Conservation (phyloP, 139 green algal genomes). For the Edaphochlamys debaryana region DNA sequence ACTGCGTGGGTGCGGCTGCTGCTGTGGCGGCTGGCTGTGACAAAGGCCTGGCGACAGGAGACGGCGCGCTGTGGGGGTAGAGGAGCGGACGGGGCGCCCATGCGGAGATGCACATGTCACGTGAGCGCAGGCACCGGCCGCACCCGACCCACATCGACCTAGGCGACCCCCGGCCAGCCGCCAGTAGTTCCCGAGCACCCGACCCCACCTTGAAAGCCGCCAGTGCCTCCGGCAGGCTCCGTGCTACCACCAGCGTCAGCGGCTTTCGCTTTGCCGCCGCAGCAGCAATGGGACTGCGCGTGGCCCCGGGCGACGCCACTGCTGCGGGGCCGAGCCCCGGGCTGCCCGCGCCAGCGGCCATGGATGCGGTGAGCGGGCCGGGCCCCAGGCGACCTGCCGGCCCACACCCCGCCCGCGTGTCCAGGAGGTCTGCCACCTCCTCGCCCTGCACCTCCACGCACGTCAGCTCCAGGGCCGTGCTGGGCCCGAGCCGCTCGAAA, state of each 20-base stretch:
- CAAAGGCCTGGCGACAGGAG: slow-evolving; percentile 9
- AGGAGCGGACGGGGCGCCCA: neutral
- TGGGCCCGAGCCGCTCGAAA: slow-evolving; percentile 4
- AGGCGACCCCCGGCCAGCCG: too few relatives aligned
- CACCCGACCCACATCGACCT: too few relatives aligned
- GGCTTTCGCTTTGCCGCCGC: neutral
- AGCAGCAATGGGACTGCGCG: neutral
- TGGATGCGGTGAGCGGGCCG: too few relatives aligned
- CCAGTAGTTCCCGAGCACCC: too few relatives aligned
- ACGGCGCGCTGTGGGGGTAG: slow-evolving; percentile 4
- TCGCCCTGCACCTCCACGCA: slow-evolving; percentile 41
- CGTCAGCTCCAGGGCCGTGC: slow-evolving; percentile 8
- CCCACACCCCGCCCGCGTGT: neutral
- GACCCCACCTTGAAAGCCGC: neutral
- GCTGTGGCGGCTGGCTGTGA: slow-evolving; percentile 16
- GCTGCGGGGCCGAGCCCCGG: neutral
- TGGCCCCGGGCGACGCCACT: neutral
- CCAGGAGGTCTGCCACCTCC: slow-evolving; percentile 16
- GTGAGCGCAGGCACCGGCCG: too few relatives aligned
- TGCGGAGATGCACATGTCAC: too few relatives aligned
- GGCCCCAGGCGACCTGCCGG: too few relatives aligned
- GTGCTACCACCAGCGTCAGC: neutral
- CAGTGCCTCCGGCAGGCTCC: slow-evolving; percentile 28
- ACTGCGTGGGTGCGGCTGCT: slow-evolving; percentile 41
- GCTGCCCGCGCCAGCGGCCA: neutral